phyloP scores from a whole-genome alignment of 352 stramenopile species.

The Halophytophthora batemanensis region DNA sequence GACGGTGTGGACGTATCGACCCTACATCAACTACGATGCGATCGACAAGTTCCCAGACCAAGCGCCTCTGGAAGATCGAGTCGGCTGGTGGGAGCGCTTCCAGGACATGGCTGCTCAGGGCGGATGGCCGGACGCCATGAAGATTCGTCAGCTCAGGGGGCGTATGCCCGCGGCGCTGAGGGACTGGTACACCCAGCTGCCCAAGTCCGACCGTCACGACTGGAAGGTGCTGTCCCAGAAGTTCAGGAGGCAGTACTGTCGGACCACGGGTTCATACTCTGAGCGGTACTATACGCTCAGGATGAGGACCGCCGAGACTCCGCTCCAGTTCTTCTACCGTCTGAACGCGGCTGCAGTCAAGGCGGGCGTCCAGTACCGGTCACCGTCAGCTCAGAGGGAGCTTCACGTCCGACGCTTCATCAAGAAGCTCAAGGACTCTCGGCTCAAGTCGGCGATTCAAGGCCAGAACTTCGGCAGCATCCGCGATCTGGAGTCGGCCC shows the following conservation, averaged over 20 bases:
- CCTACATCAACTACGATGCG: slow-evolving; percentile 1
- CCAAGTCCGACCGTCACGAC: neutral
- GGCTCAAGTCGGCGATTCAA: neutral
- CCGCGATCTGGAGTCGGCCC: neutral
- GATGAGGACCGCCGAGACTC: neutral
- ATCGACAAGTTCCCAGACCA: neutral
- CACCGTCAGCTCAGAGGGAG: neutral
- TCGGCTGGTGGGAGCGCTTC: slow-evolving; percentile 1
- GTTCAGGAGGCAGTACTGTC: slow-evolving; percentile 1
- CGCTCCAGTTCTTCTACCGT: slow-evolving; percentile 3
- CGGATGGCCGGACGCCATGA: neutral
- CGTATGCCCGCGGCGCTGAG: neutral
- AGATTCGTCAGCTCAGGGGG: neutral
- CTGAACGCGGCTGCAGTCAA: slow-evolving; percentile 1
- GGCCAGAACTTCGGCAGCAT: neutral
- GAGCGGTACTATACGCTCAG: neutral
- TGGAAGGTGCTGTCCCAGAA: slow-evolving; percentile 1
- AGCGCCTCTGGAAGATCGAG: neutral
- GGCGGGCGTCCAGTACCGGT: neutral
- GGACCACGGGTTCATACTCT: neutral
- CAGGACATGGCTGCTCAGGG: neutral
- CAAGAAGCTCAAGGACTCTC: neutral
- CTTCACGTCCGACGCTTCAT: slow-evolving; percentile 1
- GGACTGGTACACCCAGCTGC: neutral
- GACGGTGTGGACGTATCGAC: neutral